Conservation (phyloP, 2,329 filamentous ascomycete species). For the Fusarium tjaetaba region DNA sequence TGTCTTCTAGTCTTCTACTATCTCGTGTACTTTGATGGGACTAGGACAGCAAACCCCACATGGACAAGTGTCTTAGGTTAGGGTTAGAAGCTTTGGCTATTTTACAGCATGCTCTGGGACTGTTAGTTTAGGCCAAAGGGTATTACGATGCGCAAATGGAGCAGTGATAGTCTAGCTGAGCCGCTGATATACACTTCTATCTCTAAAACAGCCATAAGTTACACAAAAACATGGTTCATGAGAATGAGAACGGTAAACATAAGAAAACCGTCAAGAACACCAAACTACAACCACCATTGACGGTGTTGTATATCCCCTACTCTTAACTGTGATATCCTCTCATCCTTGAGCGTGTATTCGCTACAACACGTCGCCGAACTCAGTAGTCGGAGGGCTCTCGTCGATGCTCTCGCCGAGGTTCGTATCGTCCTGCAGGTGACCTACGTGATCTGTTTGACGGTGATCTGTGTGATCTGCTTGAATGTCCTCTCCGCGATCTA, state of each 20-base stretch:
- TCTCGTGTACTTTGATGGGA: conserved; percentile 11
- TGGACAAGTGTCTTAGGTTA: conserved; percentile 10
- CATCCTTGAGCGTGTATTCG: fast-evolving
- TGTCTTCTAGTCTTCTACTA: conserved; percentile 5
- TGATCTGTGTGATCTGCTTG: neutral
- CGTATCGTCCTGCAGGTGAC: neutral
- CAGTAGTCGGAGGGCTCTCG: neutral
- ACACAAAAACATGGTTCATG: neutral
- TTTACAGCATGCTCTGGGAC: neutral
- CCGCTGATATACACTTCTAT: fast-evolving
- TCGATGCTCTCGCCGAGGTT: neutral
- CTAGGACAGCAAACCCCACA: neutral
- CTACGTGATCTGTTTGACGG: neutral
- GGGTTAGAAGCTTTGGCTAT: fast-evolving
- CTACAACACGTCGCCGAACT: fast-evolving
- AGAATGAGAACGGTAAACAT: neutral
- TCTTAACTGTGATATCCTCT: too few relatives aligned
- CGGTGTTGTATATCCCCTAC: neutral
- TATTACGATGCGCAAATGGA: neutral
- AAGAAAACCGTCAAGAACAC: too few relatives aligned
- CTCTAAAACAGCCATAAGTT: neutral
- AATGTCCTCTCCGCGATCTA: too few relatives aligned
- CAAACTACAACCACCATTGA: too few relatives aligned
- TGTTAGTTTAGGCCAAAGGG: neutral
- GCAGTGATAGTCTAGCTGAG: too few relatives aligned